These are phyloP conservation scores for Phytophthora vignae DNA, from an alignment of 352 stramenopile species.

Conservation along the genomic window DNA sequence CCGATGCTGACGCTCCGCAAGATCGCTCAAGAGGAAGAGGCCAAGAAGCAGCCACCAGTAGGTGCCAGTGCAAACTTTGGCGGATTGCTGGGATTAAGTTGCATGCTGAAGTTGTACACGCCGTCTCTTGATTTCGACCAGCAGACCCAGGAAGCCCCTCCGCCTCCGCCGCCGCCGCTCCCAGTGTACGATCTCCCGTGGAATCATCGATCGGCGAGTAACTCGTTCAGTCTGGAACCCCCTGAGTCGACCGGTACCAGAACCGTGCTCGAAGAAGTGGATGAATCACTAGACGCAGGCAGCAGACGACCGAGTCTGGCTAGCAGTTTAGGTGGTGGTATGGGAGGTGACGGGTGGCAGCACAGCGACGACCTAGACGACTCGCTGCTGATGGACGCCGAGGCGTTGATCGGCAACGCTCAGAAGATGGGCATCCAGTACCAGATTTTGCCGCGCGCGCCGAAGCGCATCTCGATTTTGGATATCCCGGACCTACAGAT, in stretches of 20 bases:
- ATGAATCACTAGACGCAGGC: conserved; percentile 30
- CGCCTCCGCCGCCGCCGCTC: conserved; percentile 19
- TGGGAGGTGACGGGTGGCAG: conserved; percentile 33
- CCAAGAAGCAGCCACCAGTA: conserved; percentile 53
- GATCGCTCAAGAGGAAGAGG: conserved; percentile 51
- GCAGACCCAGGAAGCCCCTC: conserved; percentile 43
- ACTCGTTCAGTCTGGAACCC: conserved; percentile 31
- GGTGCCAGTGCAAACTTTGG: conserved; percentile 58
- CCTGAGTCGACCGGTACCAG: conserved; percentile 37
- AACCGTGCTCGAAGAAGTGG: conserved; percentile 34
- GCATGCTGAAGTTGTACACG: conserved; percentile 66
- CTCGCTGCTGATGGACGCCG: conserved; percentile 67
- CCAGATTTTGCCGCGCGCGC: conserved; percentile 57
- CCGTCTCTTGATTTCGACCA: conserved; percentile 57
- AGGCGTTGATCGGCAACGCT: conserved; percentile 74
- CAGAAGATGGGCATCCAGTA: conserved; percentile 79
- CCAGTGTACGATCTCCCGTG: conserved; percentile 66
- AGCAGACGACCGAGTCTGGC: conserved; percentile 34
- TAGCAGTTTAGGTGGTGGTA: conserved; percentile 32
- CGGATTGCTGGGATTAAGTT: conserved; percentile 54
- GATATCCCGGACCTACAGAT: conserved; percentile 79
- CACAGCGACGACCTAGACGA: conserved; percentile 52
- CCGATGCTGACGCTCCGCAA: conserved; percentile 76
- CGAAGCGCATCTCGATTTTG: conserved; percentile 68
- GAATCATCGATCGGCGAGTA: conserved; percentile 56